Conservation (phyloP, 176 grass and related monocot species). For the Eleusine coracana region DNA sequence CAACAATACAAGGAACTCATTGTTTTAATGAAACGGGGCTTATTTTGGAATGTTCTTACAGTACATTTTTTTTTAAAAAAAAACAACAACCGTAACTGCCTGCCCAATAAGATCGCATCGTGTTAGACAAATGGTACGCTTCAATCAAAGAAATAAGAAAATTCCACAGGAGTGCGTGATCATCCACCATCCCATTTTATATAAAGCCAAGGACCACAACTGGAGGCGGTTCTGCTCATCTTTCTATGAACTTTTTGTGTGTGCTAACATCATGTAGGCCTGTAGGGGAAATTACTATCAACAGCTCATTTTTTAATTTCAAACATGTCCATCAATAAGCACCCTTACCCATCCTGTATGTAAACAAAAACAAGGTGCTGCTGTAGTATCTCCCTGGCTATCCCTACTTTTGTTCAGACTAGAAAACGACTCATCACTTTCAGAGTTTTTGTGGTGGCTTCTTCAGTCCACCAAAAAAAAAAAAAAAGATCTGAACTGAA, state of each 20-base stretch:
- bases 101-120: background rate
- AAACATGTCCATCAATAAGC: background rate
- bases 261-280: background rate
- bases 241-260: background rate
- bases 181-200: background rate
- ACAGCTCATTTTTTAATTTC: background rate
- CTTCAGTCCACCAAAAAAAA: background rate
- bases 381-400: no score
- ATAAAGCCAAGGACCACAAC: slow-evolving; percentile 8
- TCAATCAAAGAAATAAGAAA: background rate
- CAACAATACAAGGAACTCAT: slow-evolving; percentile 3
- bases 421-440: slow-evolving; percentile 30
- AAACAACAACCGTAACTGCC: background rate
- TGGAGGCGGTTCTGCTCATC: background rate
- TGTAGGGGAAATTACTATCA: background rate
- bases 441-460: slow-evolving; percentile 9
- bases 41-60: background rate
- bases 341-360: background rate
- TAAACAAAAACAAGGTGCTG: background rate
- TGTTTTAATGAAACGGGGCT: background rate
- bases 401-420: slow-evolving; percentile 24
- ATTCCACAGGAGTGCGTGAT: background rate
- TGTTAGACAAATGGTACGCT: background rate
- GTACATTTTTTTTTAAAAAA: background rate
- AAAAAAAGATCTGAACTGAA: background rate